A percentile compares a stretch with the other conserved stretches of the same genome.
Conservation (phyloP, 495 filamentous ascomycete genomes). For the Darksidea phi region DNA sequence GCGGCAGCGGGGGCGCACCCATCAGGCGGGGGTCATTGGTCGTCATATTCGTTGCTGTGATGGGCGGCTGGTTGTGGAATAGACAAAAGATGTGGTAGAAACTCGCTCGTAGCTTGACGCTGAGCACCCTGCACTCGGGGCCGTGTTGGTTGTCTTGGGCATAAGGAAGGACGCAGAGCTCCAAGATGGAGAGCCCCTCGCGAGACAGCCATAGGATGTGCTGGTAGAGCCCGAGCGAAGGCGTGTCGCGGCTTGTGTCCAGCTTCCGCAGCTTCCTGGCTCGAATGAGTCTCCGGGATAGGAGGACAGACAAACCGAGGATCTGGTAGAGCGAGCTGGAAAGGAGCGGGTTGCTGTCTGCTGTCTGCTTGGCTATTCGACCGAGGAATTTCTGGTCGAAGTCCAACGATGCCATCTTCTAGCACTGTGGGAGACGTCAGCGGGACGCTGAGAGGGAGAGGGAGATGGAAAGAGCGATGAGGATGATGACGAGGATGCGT, state of each 20-base stretch:
- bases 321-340: slow-evolving; percentile 83
- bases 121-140: slow-evolving; percentile 65
- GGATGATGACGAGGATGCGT: too few species aligned
- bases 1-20: slow-evolving; percentile 24
- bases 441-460: not conserved
- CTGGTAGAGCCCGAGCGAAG: slow-evolving; percentile 79
- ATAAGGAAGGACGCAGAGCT: slow-evolving; percentile 78
- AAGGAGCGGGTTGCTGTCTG: slow-evolving; percentile 69
- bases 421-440: slow-evolving; percentile 24
- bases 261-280: slow-evolving; percentile 81
- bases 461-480: not conserved
- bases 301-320: slow-evolving; percentile 83
- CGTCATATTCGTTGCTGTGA: slow-evolving; percentile 44
- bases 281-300: slow-evolving; percentile 78
- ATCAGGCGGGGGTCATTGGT: slow-evolving; percentile 21
- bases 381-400: slow-evolving; percentile 96
- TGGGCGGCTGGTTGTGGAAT: slow-evolving; percentile 77
- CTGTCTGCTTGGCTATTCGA: slow-evolving; percentile 73
- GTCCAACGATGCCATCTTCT: slow-evolving; percentile 84
- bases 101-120: slow-evolving; percentile 85
- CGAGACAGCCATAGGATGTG: slow-evolving; percentile 95
- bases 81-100: slow-evolving; percentile 97
- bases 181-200: slow-evolving; percentile 82
- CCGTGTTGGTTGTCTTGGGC: slow-evolving; percentile 56
- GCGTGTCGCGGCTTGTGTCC: slow-evolving; percentile 74